Conservation (phyloP, 768 basidiomycete genomes). For the Lepiota venenata region DNA sequence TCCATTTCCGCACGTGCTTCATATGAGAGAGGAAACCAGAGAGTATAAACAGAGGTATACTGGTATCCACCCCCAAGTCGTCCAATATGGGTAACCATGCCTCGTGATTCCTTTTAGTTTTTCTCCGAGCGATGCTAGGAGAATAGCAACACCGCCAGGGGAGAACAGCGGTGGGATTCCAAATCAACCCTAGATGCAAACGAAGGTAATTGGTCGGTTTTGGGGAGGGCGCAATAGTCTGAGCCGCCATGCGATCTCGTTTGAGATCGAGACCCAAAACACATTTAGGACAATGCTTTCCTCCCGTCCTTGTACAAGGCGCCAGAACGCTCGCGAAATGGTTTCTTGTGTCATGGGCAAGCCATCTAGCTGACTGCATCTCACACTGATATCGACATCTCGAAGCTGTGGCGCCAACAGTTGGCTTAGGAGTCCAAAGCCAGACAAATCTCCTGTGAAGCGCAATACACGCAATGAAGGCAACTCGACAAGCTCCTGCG, state of each 20-base stretch:
- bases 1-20: neutral
- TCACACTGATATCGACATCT: neutral
- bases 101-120: neutral
- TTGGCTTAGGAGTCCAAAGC: neutral
- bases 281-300: neutral
- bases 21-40: neutral
- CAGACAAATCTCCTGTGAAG: neutral
- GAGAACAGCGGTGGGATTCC: neutral
- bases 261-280: neutral
- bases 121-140: neutral
- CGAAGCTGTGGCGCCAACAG: neutral
- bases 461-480: neutral
- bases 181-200: neutral
- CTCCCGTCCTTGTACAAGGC: neutral
- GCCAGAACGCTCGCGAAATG: neutral
- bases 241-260: neutral
- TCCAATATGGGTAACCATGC: neutral
- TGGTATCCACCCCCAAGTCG: too few species aligned
- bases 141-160: neutral
- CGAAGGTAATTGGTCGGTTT: neutral
- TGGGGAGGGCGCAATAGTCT: neutral
- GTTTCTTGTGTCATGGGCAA: neutral
- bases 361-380: neutral
- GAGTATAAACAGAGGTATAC: neutral
- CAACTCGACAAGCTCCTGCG: neutral